phyloP scores from a whole-genome alignment of 768 basidiomycete genomes.

The Neoboletus magnificus region DNA sequence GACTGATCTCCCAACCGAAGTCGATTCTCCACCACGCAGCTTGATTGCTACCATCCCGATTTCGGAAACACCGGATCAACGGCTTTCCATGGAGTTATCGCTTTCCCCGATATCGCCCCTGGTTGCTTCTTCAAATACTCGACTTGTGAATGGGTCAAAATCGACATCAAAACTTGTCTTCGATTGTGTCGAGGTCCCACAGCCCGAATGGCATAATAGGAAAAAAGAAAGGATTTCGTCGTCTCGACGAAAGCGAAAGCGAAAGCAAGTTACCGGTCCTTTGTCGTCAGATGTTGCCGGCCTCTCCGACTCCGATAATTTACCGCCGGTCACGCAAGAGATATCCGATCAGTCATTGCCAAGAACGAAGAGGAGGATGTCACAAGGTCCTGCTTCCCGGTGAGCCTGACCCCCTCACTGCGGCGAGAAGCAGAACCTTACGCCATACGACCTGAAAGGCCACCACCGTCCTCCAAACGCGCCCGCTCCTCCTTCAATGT shows the following conservation, averaged over 20 bases:
- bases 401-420: constrained; percentile 31
- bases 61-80: not conserved
- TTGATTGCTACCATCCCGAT: not conserved
- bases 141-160: not conserved
- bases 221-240: not conserved
- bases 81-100: not conserved
- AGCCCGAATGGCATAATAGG: constrained; percentile 8
- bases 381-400: constrained; percentile 29
- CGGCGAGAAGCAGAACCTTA: constrained; percentile 28
- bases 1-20: constrained; percentile 29
- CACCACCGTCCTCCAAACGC: constrained; percentile 1
- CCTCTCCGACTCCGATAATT: not conserved
- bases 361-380: constrained; percentile 19
- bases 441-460: constrained; percentile 24
- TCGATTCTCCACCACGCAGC: constrained; percentile 11
- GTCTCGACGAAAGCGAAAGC: constrained; percentile 12
- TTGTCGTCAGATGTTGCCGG: not conserved
- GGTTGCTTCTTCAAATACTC: not conserved
- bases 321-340: not conserved
- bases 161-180: constrained; percentile 18
- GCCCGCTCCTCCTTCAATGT: not conserved
- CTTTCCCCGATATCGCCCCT: not conserved
- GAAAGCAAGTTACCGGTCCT: constrained; percentile 9
- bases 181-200: constrained; percentile 22
- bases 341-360: not conserved